Percentiles rank a stretch among this genome's conserved stretches.
phyloP scores from a whole-genome alignment of 1,284 basidiomycete species.

The Ustilago loliicola region DNA sequence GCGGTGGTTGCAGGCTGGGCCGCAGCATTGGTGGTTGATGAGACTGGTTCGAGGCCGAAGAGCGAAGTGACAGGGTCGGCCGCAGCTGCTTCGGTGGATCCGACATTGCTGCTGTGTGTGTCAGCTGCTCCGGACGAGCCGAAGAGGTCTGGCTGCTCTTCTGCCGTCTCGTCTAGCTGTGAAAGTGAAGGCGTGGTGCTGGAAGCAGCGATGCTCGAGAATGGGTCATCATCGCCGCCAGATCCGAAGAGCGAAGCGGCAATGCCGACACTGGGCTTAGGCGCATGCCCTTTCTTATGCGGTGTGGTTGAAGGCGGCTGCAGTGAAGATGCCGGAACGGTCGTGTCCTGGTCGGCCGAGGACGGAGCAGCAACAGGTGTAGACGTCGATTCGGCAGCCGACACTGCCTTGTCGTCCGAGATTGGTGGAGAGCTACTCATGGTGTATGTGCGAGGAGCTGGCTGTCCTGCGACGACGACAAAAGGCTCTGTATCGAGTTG shows the following conservation, averaged over 20 bases:
- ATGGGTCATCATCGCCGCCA: slow-evolving; percentile 59
- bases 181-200: slow-evolving; percentile 23
- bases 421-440: slow-evolving; percentile 32
- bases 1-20: not conserved
- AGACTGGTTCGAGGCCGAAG: slow-evolving; percentile 19
- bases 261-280: slow-evolving; percentile 59
- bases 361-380: slow-evolving; percentile 3
- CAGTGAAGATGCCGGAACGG: slow-evolving; percentile 5
- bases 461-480: not conserved
- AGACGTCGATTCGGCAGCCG: not conserved
- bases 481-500: not conserved
- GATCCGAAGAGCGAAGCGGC: slow-evolving; percentile 61
- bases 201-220: slow-evolving; percentile 47
- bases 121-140: slow-evolving; percentile 13
- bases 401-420: slow-evolving; percentile 10
- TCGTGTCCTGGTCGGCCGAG: slow-evolving; percentile 2
- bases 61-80: slow-evolving; percentile 24
- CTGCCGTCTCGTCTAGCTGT: slow-evolving; percentile 21
- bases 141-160: slow-evolving; percentile 43
- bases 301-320: slow-evolving; percentile 10
- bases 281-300: slow-evolving; percentile 45
- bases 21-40: slow-evolving; percentile 5
- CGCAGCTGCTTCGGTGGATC: not conserved
- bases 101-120: not conserved
- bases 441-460: not conserved